Evolutionary conservation across 2,329 filamentous ascomycete species (phyloP).

Genomic region (Penicillium sclerotiorum): DNA sequence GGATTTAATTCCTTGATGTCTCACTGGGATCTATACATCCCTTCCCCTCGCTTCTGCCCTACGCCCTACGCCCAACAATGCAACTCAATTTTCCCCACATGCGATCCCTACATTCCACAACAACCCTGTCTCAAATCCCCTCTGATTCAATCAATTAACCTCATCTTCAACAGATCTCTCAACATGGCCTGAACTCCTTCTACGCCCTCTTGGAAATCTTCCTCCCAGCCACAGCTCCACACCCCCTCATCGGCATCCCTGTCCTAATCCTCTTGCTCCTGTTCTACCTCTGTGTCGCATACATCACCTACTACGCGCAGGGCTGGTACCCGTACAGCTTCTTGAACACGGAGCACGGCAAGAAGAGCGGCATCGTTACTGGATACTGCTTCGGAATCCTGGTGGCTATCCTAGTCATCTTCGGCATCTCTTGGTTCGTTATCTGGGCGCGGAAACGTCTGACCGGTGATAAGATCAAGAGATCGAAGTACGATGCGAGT

Average conservation of each 20-base stretch:
- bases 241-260: constrained; percentile 66
- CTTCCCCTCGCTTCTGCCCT: neutral
- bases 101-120: constrained; percentile 3
- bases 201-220: constrained; percentile 78
- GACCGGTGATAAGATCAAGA: constrained; percentile 36
- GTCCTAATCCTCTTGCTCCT: constrained; percentile 71
- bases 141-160: neutral
- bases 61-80: constrained; percentile 1
- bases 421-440: constrained; percentile 53
- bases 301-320: constrained; percentile 69
- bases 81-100: too few relatives aligned
- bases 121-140: too few relatives aligned
- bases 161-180: constrained; percentile 55
- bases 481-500: constrained; percentile 21
- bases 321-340: constrained; percentile 78
- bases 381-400: constrained; percentile 64
- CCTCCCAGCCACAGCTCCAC: constrained; percentile 65
- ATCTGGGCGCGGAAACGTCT: constrained; percentile 58
- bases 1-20: neutral
- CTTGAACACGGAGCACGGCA: constrained; percentile 63
- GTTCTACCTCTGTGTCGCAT: constrained; percentile 73
- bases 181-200: constrained; percentile 72
- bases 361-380: constrained; percentile 56
- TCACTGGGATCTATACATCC: neutral
- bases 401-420: constrained; percentile 58